Conservation (phyloP, 331 rosid species). For the Phaseolus coccineus region DNA sequence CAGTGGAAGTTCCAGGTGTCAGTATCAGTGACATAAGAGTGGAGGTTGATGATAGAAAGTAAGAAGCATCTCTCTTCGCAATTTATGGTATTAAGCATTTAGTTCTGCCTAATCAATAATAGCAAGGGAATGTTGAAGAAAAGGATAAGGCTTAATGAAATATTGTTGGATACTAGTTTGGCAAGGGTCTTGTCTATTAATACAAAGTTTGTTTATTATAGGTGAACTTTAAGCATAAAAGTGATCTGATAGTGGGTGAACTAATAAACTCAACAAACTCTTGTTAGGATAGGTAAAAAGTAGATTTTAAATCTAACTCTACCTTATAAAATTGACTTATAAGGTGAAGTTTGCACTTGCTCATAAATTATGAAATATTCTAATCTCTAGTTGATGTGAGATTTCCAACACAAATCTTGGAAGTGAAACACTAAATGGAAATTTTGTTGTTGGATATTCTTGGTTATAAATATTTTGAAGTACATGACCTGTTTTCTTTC, state of each 20-base stretch:
- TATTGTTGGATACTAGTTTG: not conserved
- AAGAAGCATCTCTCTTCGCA: constrained; percentile 43
- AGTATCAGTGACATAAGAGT: constrained; percentile 69
- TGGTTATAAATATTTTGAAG: not conserved
- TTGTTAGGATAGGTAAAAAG: too few relatives aligned
- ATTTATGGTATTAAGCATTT: not conserved
- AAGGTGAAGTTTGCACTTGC: too few relatives aligned
- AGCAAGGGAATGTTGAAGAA: not conserved
- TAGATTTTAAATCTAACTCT: too few relatives aligned
- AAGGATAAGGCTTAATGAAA: constrained; percentile 7
- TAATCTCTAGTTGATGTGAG: too few relatives aligned
- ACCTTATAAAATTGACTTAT: too few relatives aligned
- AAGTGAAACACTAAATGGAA: not conserved
- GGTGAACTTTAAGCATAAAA: too few relatives aligned
- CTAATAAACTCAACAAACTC: too few relatives aligned
- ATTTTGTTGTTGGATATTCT: not conserved
- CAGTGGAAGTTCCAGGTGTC: constrained; percentile 84
- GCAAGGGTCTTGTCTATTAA: not conserved
- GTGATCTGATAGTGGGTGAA: too few relatives aligned
- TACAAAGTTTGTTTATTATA: not conserved
- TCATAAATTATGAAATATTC: too few relatives aligned
- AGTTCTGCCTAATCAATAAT: constrained; percentile 5
- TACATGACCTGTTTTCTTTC: constrained; percentile 7
- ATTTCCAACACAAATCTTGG: not conserved
- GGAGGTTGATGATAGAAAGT: constrained; percentile 84